Evolutionary conservation across 495 filamentous ascomycete genomes (phyloP).

Genomic region (Neurospora sp.): DNA sequence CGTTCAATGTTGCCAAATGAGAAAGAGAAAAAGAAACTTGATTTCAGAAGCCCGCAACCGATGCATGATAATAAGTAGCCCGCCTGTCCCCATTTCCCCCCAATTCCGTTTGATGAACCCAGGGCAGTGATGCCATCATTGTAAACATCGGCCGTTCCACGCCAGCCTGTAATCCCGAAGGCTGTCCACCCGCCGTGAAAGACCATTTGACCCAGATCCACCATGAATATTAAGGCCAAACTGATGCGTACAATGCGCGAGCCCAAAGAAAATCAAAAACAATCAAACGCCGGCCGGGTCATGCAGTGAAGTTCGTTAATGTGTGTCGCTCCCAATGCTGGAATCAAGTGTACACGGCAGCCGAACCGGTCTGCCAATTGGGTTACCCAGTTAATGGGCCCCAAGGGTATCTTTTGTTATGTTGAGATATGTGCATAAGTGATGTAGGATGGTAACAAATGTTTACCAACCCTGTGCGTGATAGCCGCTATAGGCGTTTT

Average conservation of each 20-base stretch:
- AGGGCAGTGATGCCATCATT: constrained; percentile 29
- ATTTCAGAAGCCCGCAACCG: not conserved
- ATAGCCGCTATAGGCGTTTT: constrained; percentile 39
- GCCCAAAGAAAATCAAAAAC: constrained; percentile 3
- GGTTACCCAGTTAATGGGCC: constrained; percentile 9
- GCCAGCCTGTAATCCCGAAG: constrained; percentile 16
- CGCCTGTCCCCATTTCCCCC: constrained; percentile 2
- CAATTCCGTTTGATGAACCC: not conserved
- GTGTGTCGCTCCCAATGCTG: constrained; percentile 27
- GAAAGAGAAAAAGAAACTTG: constrained; percentile 12
- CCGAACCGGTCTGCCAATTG: constrained; percentile 17
- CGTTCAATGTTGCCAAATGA: constrained; percentile 3
- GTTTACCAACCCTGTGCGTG: constrained; percentile 45
- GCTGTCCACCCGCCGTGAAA: constrained; percentile 7
- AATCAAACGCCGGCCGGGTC: constrained; percentile 33
- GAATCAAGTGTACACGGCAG: constrained; percentile 35
- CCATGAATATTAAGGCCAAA: constrained; percentile 10
- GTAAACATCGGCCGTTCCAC: constrained; percentile 25
- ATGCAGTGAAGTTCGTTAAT: constrained; percentile 33
- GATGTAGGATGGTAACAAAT: constrained; percentile 5
- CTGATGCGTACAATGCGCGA: constrained; percentile 19
- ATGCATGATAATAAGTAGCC: constrained; percentile 10
- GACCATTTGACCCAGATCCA: constrained; percentile 19
- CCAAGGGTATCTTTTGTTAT: constrained; percentile 21
- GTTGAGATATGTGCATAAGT: constrained; percentile 19